These are phyloP conservation scores for Dichotomocladium elegans DNA, from an alignment of 371 early-diverging fungal genomes.

Conservation along the genomic window DNA sequence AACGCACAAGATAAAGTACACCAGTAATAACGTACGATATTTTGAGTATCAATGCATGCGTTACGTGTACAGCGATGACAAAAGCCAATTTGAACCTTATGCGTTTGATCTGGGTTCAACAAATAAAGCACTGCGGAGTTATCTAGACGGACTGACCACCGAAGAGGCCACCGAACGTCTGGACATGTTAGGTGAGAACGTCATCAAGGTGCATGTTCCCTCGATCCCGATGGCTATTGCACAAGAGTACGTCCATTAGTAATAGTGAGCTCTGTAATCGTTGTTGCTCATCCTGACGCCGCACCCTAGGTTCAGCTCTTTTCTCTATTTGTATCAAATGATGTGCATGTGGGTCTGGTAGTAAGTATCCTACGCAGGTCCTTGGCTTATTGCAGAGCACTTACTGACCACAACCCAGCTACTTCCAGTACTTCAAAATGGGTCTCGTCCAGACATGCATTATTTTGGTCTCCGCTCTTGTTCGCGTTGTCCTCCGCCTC, in stretches of 20 bases:
- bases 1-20: constrained; percentile 38
- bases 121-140: constrained; percentile 38
- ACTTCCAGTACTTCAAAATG: constrained; percentile 66
- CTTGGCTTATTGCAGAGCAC: not conserved
- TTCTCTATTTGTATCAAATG: constrained; percentile 75
- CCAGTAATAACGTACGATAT: constrained; percentile 45
- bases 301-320: constrained; percentile 43
- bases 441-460: constrained; percentile 66
- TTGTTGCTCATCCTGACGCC: not conserved
- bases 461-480: constrained; percentile 60
- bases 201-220: constrained; percentile 58
- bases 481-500: constrained; percentile 58
- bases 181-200: constrained; percentile 64
- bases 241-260: constrained; percentile 44
- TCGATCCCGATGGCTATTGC: constrained; percentile 42
- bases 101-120: constrained; percentile 53
- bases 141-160: constrained; percentile 40
- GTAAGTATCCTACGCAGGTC: constrained; percentile 15
- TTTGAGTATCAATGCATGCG: constrained; percentile 76
- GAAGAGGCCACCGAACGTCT: constrained; percentile 49
- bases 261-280: not conserved
- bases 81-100: constrained; percentile 51
- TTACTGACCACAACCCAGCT: constrained; percentile 12
- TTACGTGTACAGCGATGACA: constrained; percentile 54
- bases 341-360: constrained; percentile 72